Conservation (phyloP, 2,329 filamentous ascomycete species). For the Xylariaceae sp. region DNA sequence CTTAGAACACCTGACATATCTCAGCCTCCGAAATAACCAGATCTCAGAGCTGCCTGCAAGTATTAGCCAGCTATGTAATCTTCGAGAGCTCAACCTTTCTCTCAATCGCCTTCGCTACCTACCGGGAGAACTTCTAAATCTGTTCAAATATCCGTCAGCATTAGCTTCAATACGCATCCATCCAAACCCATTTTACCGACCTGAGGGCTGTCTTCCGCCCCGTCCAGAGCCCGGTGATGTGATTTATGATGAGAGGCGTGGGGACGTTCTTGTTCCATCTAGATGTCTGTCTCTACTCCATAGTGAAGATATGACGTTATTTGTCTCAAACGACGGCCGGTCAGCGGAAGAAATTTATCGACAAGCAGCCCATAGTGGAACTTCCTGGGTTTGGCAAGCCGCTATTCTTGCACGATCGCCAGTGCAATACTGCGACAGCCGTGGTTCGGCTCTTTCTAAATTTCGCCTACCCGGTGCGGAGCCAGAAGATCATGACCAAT, state of each 20-base stretch:
- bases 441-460: slow-evolving; percentile 36
- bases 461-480: slow-evolving; percentile 34
- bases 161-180: slow-evolving; percentile 61
- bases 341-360: slow-evolving; percentile 1
- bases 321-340: slow-evolving; percentile 2
- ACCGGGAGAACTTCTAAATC: slow-evolving; percentile 66
- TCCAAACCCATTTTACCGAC: slow-evolving; percentile 67
- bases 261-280: neutral
- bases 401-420: slow-evolving; percentile 35
- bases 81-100: slow-evolving; percentile 69
- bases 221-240: neutral
- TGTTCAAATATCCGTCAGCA: slow-evolving; percentile 53
- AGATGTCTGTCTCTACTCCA: neutral
- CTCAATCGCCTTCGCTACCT: slow-evolving; percentile 67
- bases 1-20: slow-evolving; percentile 64
- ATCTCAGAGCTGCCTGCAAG: slow-evolving; percentile 65
- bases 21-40: slow-evolving; percentile 70
- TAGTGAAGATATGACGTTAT: neutral
- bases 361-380: neutral
- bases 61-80: slow-evolving; percentile 62
- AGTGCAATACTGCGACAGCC: slow-evolving; percentile 42
- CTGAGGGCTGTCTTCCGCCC: slow-evolving; percentile 31
- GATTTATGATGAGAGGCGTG: neutral
- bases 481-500: neutral
- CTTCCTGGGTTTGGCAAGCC: slow-evolving; percentile 28